Percentiles rank a stretch among this genome's conserved stretches.
These are phyloP conservation scores for Pestalotiopsis sp. DNA, from an alignment of 2,329 filamentous ascomycete genomes.

Conservation along the genomic window DNA sequence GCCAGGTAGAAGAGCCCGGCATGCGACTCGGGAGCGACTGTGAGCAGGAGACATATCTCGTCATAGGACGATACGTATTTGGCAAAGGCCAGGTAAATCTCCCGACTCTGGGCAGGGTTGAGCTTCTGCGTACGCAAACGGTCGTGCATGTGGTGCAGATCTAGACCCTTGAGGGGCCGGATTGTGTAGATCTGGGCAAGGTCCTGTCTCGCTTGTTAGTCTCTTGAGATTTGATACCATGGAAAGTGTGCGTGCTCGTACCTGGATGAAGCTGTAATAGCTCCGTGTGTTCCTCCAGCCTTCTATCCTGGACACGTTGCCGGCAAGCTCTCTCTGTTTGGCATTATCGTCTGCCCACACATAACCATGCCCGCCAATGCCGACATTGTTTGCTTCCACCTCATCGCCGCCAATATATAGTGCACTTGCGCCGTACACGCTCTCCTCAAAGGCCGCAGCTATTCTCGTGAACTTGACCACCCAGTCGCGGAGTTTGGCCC, in stretches of 20 bases:
- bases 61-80: constrained; percentile 78
- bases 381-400: constrained; percentile 59
- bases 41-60: constrained; percentile 82
- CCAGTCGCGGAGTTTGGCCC: constrained; percentile 93
- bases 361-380: constrained; percentile 81
- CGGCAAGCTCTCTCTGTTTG: constrained; percentile 84
- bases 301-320: constrained; percentile 90
- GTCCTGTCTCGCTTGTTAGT: constrained; percentile 47
- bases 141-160: constrained; percentile 91
- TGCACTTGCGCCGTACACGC: constrained; percentile 89
- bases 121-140: constrained; percentile 83
- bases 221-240: not conserved
- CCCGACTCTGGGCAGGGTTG: constrained; percentile 72
- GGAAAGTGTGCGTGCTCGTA: constrained; percentile 31
- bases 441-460: constrained; percentile 91
- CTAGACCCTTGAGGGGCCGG: constrained; percentile 75
- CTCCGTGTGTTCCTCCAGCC: constrained; percentile 95
- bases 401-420: constrained; percentile 83
- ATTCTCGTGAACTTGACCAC: constrained; percentile 93
- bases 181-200: constrained; percentile 65
- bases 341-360: constrained; percentile 87
- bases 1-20: constrained; percentile 90
- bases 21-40: constrained; percentile 81
- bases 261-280: constrained; percentile 94
- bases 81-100: constrained; percentile 82